Base-by-base conservation (phyloP, 768 basidiomycete genomes). In the Podaxis sp. region DNA sequence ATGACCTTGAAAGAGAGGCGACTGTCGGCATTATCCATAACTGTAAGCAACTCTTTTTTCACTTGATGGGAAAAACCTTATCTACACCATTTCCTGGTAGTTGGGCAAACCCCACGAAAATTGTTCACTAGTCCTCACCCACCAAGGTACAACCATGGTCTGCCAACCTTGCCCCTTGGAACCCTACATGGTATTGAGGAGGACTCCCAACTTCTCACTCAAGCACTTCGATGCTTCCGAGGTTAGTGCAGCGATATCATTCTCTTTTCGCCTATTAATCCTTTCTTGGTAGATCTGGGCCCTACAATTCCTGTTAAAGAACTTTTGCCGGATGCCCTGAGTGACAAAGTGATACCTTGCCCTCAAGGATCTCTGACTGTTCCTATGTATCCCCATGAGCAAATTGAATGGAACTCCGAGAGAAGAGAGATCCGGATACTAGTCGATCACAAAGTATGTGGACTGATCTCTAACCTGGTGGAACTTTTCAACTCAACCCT, bases 21-120 rank as follows among this genome's bases (percentile, higher is more conserved):
- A 93, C 93, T 5, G 90, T 95, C 18, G 94, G 94, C 1, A 96
- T 95, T 59, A 95, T 97, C 52, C 94, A 96, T 71, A 96, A 96
- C 63, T 98, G 92, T 91, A 65, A 40, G 82, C 68, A n/a, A 13
- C 35, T 53, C 35, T 53, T 5, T 5, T 13, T 4, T 48, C 50
- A 13, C 18, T 44, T 16, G 42, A 46, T 36, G 36, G 11, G 35
- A 16, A 51, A 51, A 18, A n/a, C 7, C 25, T 35, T 10, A 35
- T 57, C 67, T 1, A 64, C 50, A 9, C 3, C 50, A 37, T 42
- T 47, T 55, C 36, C 4, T 25, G 7, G 2, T 64, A 93, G 91
- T 97, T 65, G 95, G 95, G 13, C 94, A 96, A 74, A 96, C 95
- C 0, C 95, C 95, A 9, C 81, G 87, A 27, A 94, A 93, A 68